Conservation (phyloP, 2,329 filamentous ascomycete genomes). For the Aspergillus melleus region DNA sequence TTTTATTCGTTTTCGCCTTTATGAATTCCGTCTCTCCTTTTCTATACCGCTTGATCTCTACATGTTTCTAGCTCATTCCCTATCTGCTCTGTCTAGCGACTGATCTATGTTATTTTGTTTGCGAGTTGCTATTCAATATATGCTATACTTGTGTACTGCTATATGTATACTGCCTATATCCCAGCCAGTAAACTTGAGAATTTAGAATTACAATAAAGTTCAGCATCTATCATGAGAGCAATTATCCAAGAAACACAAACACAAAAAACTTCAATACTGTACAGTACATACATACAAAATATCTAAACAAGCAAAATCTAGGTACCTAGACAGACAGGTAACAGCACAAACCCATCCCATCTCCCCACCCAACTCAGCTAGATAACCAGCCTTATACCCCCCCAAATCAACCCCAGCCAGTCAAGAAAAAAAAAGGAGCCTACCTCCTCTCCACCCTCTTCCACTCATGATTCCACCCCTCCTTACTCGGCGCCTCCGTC, state of each 20-base stretch:
- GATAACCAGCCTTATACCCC: too few relatives aligned
- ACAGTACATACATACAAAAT: background rate
- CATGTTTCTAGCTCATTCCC: conserved; percentile 10
- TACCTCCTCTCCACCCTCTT: conserved; percentile 55
- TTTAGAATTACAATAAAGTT: too few relatives aligned
- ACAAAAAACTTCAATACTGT: background rate
- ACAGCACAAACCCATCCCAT: background rate
- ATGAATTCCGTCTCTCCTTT: conserved; percentile 13
- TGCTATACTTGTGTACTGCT: background rate
- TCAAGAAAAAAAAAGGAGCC: background rate
- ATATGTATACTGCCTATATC: too few relatives aligned
- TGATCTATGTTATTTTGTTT: background rate
- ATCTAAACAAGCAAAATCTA: background rate
- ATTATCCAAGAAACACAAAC: too few relatives aligned
- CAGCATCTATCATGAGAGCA: too few relatives aligned
- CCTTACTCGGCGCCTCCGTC: conserved; percentile 75
- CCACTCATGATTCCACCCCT: conserved; percentile 94
- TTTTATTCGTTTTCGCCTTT: background rate
- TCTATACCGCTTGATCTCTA: conserved; percentile 8
- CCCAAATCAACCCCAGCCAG: background rate
- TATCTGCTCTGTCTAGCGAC: conserved; percentile 8
- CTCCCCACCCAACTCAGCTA: background rate
- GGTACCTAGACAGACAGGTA: background rate
- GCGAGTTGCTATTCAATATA: conserved; percentile 1
- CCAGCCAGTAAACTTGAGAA: too few relatives aligned